Evolutionary conservation across 2,329 filamentous ascomycete species (phyloP).

Genomic region (Fusarium mexicanum): DNA sequence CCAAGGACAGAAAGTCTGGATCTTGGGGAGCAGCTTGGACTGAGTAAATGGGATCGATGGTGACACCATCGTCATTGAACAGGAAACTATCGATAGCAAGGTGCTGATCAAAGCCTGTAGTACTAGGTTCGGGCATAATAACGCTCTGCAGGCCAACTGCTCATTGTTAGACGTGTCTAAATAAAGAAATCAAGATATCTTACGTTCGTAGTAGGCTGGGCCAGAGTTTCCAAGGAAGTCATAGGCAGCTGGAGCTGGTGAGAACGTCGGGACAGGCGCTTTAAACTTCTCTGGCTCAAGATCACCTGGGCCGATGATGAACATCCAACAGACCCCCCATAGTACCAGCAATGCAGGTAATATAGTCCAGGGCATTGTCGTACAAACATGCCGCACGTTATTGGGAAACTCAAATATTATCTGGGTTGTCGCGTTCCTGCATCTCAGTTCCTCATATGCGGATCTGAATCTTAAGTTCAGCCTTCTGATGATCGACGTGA

Average conservation of each 20-base stretch:
- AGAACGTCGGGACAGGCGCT: not conserved
- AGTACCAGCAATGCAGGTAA: not conserved
- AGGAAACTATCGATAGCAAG: not conserved
- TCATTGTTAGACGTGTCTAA: not conserved
- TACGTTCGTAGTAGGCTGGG: not conserved
- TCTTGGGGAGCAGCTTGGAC: not conserved
- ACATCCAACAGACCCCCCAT: not conserved
- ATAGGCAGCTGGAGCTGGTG: not conserved
- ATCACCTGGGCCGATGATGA: not conserved
- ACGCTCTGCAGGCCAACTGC: not conserved
- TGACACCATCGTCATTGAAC: not conserved
- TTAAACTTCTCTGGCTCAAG: not conserved
- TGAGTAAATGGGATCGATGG: not conserved
- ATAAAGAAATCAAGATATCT: fast-evolving
- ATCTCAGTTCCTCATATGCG: not conserved
- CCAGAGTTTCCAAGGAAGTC: fast-evolving
- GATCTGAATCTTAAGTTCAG: not conserved
- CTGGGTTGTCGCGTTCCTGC: not conserved
- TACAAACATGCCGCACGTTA: not conserved
- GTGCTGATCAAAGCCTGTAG: too few relatives aligned
- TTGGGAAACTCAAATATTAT: not conserved
- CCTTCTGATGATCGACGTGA: not conserved
- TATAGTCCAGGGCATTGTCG: not conserved
- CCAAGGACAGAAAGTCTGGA: not conserved
- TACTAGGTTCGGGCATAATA: not conserved